phyloP scores from a whole-genome alignment of 805 yeast species.

The Middelhovenomyces tepae region DNA sequence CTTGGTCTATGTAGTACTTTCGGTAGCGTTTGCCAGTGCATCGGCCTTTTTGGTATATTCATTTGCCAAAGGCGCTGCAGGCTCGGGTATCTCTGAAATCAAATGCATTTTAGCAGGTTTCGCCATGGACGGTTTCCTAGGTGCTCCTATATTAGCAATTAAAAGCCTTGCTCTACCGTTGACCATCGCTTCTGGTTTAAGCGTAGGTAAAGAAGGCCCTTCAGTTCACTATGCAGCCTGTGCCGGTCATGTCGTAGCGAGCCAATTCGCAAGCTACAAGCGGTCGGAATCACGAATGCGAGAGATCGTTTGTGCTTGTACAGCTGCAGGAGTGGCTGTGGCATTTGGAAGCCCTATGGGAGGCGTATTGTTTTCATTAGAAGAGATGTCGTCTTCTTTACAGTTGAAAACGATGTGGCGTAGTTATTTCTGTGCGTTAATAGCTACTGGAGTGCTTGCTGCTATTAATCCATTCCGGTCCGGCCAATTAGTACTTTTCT shows the following conservation, averaged over 20 bases:
- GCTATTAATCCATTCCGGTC: conserved; percentile 85
- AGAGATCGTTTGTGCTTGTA: conserved; percentile 75
- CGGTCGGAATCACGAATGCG: conserved; percentile 28
- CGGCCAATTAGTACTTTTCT: conserved; percentile 88
- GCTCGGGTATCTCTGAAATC: conserved; percentile 95
- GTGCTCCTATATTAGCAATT: conserved; percentile 59
- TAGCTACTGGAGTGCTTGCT: conserved; percentile 76
- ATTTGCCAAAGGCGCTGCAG: conserved; percentile 88
- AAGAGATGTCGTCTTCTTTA: conserved; percentile 74
- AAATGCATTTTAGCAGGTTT: conserved; percentile 92
- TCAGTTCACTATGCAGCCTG: conserved; percentile 97
- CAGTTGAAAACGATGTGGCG: conserved; percentile 80
- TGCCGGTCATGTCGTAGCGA: conserved; percentile 75
- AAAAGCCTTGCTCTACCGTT: conserved; percentile 79
- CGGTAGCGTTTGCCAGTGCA: conserved; percentile 50
- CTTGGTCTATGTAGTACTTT: conserved; percentile 46
- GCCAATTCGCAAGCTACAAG: conserved; percentile 35
- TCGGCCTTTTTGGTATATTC: conserved; percentile 62
- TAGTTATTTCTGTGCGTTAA: conserved; percentile 80
- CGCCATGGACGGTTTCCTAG: conserved; percentile 65
- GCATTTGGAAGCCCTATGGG: conserved; percentile 98
- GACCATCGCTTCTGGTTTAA: conserved; percentile 86
- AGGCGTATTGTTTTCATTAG: conserved; percentile 88
- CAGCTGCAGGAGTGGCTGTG: conserved; percentile 98
- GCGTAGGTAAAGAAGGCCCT: conserved; percentile 98